Evolutionary conservation across 306 rosid genomes (phyloP).

Genomic region (Erythrophleum fordii): DNA sequence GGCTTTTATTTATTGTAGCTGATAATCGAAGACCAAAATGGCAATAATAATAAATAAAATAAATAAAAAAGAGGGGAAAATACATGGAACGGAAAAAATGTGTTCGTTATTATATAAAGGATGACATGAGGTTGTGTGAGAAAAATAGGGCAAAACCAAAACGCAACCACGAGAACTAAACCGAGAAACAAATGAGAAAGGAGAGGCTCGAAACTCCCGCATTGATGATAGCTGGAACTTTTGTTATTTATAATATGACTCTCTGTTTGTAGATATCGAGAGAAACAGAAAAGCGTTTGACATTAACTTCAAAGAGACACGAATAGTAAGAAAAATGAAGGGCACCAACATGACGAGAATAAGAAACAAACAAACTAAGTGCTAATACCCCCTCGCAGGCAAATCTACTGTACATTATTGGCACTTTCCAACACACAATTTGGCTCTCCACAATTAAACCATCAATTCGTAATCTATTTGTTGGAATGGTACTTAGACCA

Average conservation of each 20-base stretch:
- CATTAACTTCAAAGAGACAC: not conserved
- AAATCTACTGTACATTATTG: not conserved
- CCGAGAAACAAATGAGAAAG: not conserved
- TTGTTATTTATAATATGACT: slow-evolving; percentile 35
- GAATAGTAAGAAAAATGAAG: not conserved
- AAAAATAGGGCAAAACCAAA: slow-evolving; percentile 10
- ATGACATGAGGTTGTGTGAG: not conserved
- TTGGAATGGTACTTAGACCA: not conserved
- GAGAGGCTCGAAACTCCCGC: not conserved
- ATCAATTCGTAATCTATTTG: not conserved
- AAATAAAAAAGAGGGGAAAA: too few relatives aligned
- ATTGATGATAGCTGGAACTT: not conserved
- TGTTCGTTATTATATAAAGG: not conserved
- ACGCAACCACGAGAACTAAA: not conserved
- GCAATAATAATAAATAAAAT: not conserved
- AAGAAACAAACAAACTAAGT: too few relatives aligned
- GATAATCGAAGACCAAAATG: slow-evolving; percentile 2
- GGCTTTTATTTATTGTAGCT: slow-evolving; percentile 20
- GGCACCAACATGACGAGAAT: not conserved
- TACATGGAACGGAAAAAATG: slow-evolving; percentile 13
- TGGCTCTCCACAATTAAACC: not conserved
- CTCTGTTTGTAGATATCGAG: slow-evolving; percentile 13
- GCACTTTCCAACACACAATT: not conserved
- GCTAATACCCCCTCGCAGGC: not conserved
- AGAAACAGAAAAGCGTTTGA: slow-evolving; percentile 25